A percentile compares a stretch with the other conserved stretches of the same genome.
Evolutionary conservation across 352 stramenopile genomes (phyloP).

Genomic region (Phytophthora sojae): DNA sequence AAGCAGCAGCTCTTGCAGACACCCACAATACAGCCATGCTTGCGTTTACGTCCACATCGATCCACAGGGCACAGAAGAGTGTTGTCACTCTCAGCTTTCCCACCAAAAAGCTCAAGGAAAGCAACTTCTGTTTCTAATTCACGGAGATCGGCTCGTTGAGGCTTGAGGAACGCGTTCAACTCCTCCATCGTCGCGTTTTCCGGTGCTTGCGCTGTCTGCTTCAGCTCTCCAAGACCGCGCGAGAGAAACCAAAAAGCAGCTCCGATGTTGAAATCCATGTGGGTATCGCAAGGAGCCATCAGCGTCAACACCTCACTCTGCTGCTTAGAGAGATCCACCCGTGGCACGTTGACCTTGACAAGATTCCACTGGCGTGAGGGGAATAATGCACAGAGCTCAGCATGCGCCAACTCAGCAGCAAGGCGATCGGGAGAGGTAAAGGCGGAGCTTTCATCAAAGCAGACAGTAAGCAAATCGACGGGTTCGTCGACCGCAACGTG

Average conservation of each 20-base stretch:
- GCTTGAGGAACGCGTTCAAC: slow-evolving; percentile 53
- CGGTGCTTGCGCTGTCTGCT: background rate
- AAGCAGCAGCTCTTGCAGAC: slow-evolving; percentile 66
- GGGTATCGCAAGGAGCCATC: slow-evolving; percentile 87
- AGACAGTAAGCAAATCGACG: slow-evolving; percentile 96
- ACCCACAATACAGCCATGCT: slow-evolving; percentile 47
- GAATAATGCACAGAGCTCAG: slow-evolving; percentile 89
- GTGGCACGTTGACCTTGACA: slow-evolving; percentile 85
- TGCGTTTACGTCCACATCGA: slow-evolving; percentile 55
- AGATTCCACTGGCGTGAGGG: slow-evolving; percentile 87
- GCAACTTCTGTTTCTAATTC: slow-evolving; percentile 38
- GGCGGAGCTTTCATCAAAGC: slow-evolving; percentile 82
- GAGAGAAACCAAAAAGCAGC: slow-evolving; percentile 96
- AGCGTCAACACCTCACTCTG: slow-evolving; percentile 82
- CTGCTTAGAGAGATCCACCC: slow-evolving; percentile 65
- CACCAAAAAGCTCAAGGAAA: slow-evolving; percentile 41
- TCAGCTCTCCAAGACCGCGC: slow-evolving; percentile 59
- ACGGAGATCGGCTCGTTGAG: slow-evolving; percentile 21
- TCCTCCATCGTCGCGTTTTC: slow-evolving; percentile 27
- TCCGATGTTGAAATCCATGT: slow-evolving; percentile 99
- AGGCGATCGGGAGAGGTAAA: slow-evolving; percentile 92
- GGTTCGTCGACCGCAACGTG: slow-evolving; percentile 62
- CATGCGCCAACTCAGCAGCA: slow-evolving; percentile 81
- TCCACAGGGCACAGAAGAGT: slow-evolving; percentile 39
- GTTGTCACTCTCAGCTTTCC: background rate